Evolutionary conservation across 2,329 filamentous ascomycete genomes (phyloP), one percentile per base, ranked within the genome.

Genomic region (Cladosporium sp.): DNA sequence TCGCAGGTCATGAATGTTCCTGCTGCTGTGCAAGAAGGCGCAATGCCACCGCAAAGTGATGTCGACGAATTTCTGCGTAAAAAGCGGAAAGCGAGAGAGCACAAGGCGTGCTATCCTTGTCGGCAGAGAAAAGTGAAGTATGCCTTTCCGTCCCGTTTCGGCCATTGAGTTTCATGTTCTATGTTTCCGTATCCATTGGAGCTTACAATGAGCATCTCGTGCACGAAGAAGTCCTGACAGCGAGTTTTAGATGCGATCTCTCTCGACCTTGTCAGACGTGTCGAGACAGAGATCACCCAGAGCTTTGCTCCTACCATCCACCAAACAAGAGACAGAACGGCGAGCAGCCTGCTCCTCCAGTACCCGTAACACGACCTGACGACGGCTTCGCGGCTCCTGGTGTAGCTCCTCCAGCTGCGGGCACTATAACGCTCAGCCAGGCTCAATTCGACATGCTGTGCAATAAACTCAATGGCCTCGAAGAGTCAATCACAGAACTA

Each of bases 61-160:
- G 78, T 80, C 59, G 77, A 80, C 67, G 77, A 80, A 63, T 78
- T 80, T 39, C 64, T 80, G 65, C 72, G 77, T 20, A 72, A 77
- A 65, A 80, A 80, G 69, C 71, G 78, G 47, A 81, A 81, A 64
- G 78, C 78, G 47, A 70, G 78, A 30, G 78, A 80, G 69, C 79
- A 81, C 71, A 81, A 80, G 71, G 77, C 77, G 47, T 80, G 78
- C 67, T 80, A 80, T 67, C 78, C 78, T 56, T 81, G 78, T 67
- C 72, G 78, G 43, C 77, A 73, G 63, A 64, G 72, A 8, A 74
- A 74, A 62, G 72, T 74, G 39, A 71, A 69, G 68, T 70, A 60
- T 38, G 69, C 54, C 4, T 12, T 55, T 55, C 30, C 19, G 38
- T 30, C 43, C 25, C 43, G 22, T 47, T 12, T 30, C 6, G 11